Evolutionary conservation across 2,329 filamentous ascomycete species (phyloP), one percentile per base, ranked within the genome.

Genomic region (Podosphaera aphanis): DNA sequence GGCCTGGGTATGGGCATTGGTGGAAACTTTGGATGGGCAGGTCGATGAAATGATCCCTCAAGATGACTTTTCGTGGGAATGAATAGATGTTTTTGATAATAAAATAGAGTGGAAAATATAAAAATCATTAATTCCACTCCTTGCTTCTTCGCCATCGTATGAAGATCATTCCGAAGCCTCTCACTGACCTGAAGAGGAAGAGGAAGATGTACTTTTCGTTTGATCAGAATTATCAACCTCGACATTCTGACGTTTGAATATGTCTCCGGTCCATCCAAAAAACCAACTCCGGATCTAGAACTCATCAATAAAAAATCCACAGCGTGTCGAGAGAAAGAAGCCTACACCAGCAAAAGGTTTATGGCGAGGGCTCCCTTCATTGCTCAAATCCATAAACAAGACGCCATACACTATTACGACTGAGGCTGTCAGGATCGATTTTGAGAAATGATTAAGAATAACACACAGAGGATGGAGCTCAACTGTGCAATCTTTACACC

Each of bases 401-500:
- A 77, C 65, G 23, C 68, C 64, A 52, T 77, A 79, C 20, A 66
- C 60, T 8, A 65, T 51, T 29, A 74, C 68, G 58, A 66, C 70
- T 73, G 49, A 19, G 18, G 29, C 21, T 23, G 23, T 41, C 27
- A 6, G 36, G 18, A 20, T 42, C 6, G 33, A n/a, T 29, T 29
- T 11, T 29, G 5, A 29, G 11, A 29, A 29, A 29, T 29, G 6
- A 29, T n/a, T n/a, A 29, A 11, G 25, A 23, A 38, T 10, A 4
- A 55, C 57, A 16, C 43, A 60, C 59, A 57, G 45, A 53, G 21
- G 42, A 60, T 51, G 25, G 52, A 50, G n/a, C 52, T 47, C 44
- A 59, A 50, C 61, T 84, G 80, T 43, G 69, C 68, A 50, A 84
- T 63, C 60, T 74, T 74, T 47, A 78, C 65, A 49, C 63, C 67